Conservation (phyloP, 2,329 filamentous ascomycete species). For the Aspergillus fischeri region DNA sequence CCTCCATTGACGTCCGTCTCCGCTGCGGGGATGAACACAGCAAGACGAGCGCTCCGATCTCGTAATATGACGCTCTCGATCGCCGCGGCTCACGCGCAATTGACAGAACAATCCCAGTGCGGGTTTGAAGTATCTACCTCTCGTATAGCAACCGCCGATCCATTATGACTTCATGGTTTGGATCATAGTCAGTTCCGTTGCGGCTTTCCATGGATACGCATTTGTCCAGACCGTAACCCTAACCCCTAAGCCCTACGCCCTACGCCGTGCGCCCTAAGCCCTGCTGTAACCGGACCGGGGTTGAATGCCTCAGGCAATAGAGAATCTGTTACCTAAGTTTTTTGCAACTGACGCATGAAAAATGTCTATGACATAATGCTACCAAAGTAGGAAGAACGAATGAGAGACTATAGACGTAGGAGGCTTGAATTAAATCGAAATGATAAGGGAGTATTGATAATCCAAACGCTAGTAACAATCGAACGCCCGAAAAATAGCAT, state of each 20-base stretch:
- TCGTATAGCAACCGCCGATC: neutral
- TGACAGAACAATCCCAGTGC: neutral
- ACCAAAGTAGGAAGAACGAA: neutral
- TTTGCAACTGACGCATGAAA: neutral
- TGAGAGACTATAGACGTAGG: neutral
- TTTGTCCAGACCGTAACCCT: slow-evolving; percentile 15
- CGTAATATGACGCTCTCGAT: neutral
- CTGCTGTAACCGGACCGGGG: neutral
- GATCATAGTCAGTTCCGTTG: neutral
- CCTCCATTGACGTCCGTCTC: slow-evolving; percentile 17
- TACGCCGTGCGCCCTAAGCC: neutral
- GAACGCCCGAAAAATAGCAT: neutral
- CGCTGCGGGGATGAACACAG: neutral
- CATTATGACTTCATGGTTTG: neutral
- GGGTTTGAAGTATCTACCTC: neutral
- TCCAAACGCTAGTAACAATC: neutral
- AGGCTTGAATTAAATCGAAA: neutral
- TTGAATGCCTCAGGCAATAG: neutral
- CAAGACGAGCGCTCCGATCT: neutral
- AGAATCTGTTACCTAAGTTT: neutral
- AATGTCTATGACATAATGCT: neutral
- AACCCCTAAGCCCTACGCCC: slow-evolving; percentile 22
- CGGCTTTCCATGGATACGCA: neutral
- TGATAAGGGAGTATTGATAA: neutral
- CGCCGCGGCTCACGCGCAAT: neutral